Conservation (phyloP, 2,329 filamentous ascomycete species). For the Colletotrichum sp. region DNA sequence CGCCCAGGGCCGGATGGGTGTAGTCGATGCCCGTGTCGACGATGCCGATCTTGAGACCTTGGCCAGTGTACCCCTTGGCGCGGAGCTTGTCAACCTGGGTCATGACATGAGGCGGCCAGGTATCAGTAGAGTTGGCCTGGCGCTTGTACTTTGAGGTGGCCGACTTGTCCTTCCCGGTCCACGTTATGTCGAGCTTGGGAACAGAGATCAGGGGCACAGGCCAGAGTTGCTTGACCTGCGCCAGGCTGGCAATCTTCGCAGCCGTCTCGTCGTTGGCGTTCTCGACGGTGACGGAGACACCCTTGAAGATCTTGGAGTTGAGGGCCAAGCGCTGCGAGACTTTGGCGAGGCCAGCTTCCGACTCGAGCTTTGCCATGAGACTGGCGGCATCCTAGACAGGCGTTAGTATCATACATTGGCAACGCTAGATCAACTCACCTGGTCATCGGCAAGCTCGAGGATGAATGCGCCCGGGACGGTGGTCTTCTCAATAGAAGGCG, state of each 20-base stretch:
- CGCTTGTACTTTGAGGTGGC: not conserved
- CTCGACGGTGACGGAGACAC: conserved; percentile 56
- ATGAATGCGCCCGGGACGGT: conserved; percentile 57
- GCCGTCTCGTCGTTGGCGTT: conserved; percentile 47
- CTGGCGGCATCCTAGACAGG: not conserved
- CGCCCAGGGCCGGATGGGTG: conserved; percentile 49
- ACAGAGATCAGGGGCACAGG: conserved; percentile 51
- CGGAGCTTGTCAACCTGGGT: conserved; percentile 60
- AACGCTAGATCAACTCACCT: conserved; percentile 36
- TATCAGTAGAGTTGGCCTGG: conserved; percentile 36
- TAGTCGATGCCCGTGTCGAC: conserved; percentile 56
- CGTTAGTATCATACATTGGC: not conserved
- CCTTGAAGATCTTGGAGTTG: conserved; percentile 39
- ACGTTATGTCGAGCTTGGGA: conserved; percentile 43
- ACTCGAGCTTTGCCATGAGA: conserved; percentile 12
- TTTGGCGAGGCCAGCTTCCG: conserved; percentile 9
- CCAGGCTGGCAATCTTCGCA: conserved; percentile 41
- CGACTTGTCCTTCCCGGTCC: conserved; percentile 36
- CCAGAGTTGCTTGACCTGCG: conserved; percentile 54
- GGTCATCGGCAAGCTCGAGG: conserved; percentile 55
- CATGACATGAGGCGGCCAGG: conserved; percentile 56
- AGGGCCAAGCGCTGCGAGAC: conserved; percentile 25
- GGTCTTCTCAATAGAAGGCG: conserved; percentile 14
- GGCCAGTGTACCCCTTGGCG: conserved; percentile 51
- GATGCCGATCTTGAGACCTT: conserved; percentile 57